phyloP scores from a whole-genome alignment of 768 basidiomycete species.

The Suillus clintonianus region DNA sequence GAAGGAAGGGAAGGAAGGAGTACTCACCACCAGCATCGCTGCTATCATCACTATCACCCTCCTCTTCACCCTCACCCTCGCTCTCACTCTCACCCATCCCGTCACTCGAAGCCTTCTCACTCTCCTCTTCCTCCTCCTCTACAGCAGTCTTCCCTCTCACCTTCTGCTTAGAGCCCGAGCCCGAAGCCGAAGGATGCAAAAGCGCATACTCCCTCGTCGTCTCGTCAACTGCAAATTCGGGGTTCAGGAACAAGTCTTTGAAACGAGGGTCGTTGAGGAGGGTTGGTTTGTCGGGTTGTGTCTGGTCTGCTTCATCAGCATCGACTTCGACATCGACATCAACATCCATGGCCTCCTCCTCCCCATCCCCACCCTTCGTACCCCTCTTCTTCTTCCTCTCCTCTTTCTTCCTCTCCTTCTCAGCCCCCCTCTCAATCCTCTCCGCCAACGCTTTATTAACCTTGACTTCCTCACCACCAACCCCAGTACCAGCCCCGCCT shows the following conservation, averaged over 20 bases:
- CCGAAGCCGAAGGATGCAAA: slow-evolving; percentile 81
- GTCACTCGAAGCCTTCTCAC: slow-evolving; percentile 66
- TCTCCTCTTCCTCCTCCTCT: slow-evolving; percentile 88
- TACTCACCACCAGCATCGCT: slow-evolving; percentile 58
- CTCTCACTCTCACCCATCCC: slow-evolving; percentile 46
- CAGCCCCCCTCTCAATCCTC: slow-evolving; percentile 70
- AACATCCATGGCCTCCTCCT: slow-evolving; percentile 31
- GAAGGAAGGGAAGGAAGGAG: background rate
- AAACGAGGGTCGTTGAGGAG: slow-evolving; percentile 89
- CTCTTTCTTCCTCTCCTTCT: slow-evolving; percentile 55
- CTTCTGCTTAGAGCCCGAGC: slow-evolving; percentile 31
- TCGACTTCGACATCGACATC: slow-evolving; percentile 10
- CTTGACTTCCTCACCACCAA: slow-evolving; percentile 57
- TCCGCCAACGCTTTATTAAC: slow-evolving; percentile 86
- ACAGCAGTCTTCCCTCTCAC: slow-evolving; percentile 69
- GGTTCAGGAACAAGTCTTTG: slow-evolving; percentile 85
- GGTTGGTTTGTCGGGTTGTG: slow-evolving; percentile 35
- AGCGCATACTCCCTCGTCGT: slow-evolving; percentile 85
- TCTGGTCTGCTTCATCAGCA: slow-evolving; percentile 21
- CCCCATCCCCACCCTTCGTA: slow-evolving; percentile 24
- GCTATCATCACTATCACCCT: slow-evolving; percentile 46
- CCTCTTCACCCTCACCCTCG: slow-evolving; percentile 50
- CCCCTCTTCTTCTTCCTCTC: slow-evolving; percentile 55
- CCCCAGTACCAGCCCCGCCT: slow-evolving; percentile 38
- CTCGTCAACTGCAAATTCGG: slow-evolving; percentile 92